Conservation (phyloP, 2,329 filamentous ascomycete species). For the Colletotrichum agaves region DNA sequence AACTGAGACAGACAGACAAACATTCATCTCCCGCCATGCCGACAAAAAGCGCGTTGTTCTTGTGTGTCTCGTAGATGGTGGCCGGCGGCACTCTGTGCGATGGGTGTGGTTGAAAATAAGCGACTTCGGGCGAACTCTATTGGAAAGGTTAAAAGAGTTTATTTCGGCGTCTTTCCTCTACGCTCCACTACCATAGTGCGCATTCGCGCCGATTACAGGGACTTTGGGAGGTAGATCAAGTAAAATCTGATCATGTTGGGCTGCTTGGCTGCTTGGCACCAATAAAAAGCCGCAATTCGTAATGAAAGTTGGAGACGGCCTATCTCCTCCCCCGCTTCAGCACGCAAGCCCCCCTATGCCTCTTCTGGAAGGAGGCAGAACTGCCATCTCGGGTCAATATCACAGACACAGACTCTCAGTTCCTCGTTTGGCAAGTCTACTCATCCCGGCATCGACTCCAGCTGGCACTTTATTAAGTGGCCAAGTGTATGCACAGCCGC, state of each 20-base stretch:
- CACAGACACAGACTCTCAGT: not conserved
- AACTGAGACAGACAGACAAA: too few relatives aligned
- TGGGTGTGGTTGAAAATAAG: slow-evolving; percentile 1
- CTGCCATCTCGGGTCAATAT: slow-evolving; percentile 10
- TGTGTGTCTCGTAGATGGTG: not conserved
- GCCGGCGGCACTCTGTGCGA: not conserved
- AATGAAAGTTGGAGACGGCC: not conserved
- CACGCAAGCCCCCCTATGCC: not conserved
- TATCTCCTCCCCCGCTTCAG: slow-evolving; percentile 35
- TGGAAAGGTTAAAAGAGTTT: slow-evolving; percentile 34
- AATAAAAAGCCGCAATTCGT: not conserved
- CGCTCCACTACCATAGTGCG: too few relatives aligned
- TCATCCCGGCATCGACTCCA: too few relatives aligned
- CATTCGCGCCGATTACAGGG: too few relatives aligned
- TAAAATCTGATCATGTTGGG: too few relatives aligned
- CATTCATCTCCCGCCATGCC: not conserved
- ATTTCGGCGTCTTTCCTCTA: slow-evolving; percentile 7
- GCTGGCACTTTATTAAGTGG: not conserved
- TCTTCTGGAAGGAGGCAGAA: slow-evolving; percentile 27
- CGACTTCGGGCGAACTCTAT: slow-evolving; percentile 28
- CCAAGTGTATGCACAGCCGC: slow-evolving; percentile 16
- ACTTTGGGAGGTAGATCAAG: too few relatives aligned
- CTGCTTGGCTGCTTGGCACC: not conserved
- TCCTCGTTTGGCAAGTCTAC: not conserved
- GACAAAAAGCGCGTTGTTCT: too few relatives aligned